Conservation (phyloP, 257 asterid genomes). For the Eucommia ulmoides region DNA sequence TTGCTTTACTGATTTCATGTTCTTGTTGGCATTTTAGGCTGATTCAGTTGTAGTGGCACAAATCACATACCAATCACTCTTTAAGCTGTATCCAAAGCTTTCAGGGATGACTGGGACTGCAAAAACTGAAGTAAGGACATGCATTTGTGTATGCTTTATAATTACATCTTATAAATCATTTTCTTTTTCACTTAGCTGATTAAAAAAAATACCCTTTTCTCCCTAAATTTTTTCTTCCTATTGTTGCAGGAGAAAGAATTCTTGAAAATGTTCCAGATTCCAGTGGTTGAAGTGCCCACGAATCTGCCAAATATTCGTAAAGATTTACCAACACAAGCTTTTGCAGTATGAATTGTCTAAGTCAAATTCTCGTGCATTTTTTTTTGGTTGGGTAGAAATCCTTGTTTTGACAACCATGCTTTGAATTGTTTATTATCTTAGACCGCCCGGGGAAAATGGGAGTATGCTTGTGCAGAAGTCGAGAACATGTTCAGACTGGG, state of each 20-base stretch:
- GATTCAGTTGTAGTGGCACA: slow-evolving; percentile 97
- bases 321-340: slow-evolving; percentile 86
- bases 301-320: slow-evolving; percentile 78
- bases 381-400: background rate
- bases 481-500: slow-evolving; percentile 77
- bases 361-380: background rate
- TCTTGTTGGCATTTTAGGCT: slow-evolving; percentile 41
- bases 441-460: slow-evolving; percentile 98
- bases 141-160: no score
- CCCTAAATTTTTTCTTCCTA: background rate
- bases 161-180: background rate
- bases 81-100: slow-evolving; percentile 91
- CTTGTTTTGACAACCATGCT: slow-evolving; percentile 13
- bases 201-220: background rate
- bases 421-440: slow-evolving; percentile 19
- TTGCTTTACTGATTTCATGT: slow-evolving; percentile 1
- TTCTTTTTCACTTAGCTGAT: background rate
- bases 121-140: slow-evolving; percentile 69
- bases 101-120: slow-evolving; percentile 99
- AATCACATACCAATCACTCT: slow-evolving; percentile 93
- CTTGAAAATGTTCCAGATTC: slow-evolving; percentile 79
- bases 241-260: slow-evolving; percentile 80
- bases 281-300: slow-evolving; percentile 94
- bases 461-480: slow-evolving; percentile 66
- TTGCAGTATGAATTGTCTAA: slow-evolving; percentile 64